Evolutionary conservation across 2,329 filamentous ascomycete species (phyloP).

Genomic region (Fusarium sp.): DNA sequence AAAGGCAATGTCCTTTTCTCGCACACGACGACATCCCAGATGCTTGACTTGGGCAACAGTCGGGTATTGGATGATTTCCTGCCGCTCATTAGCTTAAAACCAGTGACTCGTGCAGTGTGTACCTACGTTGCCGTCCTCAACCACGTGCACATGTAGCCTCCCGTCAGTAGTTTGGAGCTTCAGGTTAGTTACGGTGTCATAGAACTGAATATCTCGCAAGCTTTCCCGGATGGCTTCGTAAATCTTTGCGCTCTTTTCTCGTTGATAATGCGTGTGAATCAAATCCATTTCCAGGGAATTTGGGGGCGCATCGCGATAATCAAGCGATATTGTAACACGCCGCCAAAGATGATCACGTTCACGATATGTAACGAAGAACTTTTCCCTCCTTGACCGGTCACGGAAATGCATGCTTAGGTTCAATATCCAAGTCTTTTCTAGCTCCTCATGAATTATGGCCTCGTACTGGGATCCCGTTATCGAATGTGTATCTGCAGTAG

Average conservation of each 20-base stretch:
- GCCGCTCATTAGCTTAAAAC: slow-evolving; percentile 32
- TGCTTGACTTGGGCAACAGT: slow-evolving; percentile 79
- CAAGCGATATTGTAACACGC: slow-evolving; percentile 90
- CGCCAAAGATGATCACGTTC: slow-evolving; percentile 84
- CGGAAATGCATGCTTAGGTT: slow-evolving; percentile 99
- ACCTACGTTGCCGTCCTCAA: slow-evolving; percentile 88
- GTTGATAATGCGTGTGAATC: slow-evolving; percentile 81
- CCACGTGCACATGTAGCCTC: slow-evolving; percentile 93
- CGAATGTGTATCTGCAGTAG: slow-evolving; percentile 60
- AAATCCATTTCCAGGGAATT: slow-evolving; percentile 90
- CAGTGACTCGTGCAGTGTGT: neutral
- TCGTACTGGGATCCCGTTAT: slow-evolving; percentile 70
- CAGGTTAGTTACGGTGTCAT: slow-evolving; percentile 94
- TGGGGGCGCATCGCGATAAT: slow-evolving; percentile 84
- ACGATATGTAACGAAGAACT: slow-evolving; percentile 97
- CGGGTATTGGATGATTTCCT: slow-evolving; percentile 92
- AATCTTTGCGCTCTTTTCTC: slow-evolving; percentile 92
- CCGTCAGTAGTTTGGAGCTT: slow-evolving; percentile 91
- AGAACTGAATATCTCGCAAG: slow-evolving; percentile 93
- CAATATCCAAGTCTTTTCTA: slow-evolving; percentile 92
- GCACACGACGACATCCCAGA: slow-evolving; percentile 73
- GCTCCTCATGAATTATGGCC: slow-evolving; percentile 78
- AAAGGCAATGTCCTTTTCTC: slow-evolving; percentile 83
- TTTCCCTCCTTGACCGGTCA: slow-evolving; percentile 91
- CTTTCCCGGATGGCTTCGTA: slow-evolving; percentile 96